These are phyloP conservation scores for Heterobasidion parviporum DNA, from an alignment of 1,284 basidiomycete species.

Conservation along the genomic window DNA sequence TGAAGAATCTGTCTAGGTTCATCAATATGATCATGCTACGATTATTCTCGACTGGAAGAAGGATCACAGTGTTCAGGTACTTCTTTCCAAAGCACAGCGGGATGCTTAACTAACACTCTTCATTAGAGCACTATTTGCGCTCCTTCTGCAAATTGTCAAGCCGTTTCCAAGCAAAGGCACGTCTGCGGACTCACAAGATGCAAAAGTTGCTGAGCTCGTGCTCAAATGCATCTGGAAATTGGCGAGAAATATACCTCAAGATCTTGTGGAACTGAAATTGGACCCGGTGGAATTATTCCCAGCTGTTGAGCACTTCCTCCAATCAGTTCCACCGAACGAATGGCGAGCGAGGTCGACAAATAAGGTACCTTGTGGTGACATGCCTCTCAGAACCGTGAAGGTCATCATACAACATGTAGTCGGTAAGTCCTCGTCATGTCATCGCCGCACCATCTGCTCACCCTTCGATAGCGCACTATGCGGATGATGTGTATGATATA, in stretches of 20 bases:
- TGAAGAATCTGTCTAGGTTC: constrained; percentile 88
- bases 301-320: constrained; percentile 92
- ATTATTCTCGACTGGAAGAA: constrained; percentile 84
- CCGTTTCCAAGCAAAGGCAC: constrained; percentile 73
- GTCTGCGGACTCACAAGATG: constrained; percentile 63
- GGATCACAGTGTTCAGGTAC: constrained; percentile 89
- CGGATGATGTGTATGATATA: constrained; percentile 74
- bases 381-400: constrained; percentile 96
- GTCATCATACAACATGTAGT: constrained; percentile 95
- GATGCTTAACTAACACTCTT: constrained; percentile 17
- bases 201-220: constrained; percentile 92
- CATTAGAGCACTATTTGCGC: constrained; percentile 64
- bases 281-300: constrained; percentile 86
- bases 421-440: constrained; percentile 44
- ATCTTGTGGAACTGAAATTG: constrained; percentile 73
- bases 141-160: constrained; percentile 84
- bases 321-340: constrained; percentile 90
- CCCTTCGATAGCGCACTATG: constrained; percentile 56
- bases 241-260: constrained; percentile 88
- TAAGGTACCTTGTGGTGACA: constrained; percentile 89
- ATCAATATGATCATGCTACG: constrained; percentile 98
- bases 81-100: constrained; percentile 16
- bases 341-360: constrained; percentile 90
- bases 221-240: constrained; percentile 99
- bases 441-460: neutral